A percentile compares a stretch with the other conserved stretches of the same genome.
Conservation (phyloP, 2,329 filamentous ascomycete genomes). For the Tolypocladium pustulatum region DNA sequence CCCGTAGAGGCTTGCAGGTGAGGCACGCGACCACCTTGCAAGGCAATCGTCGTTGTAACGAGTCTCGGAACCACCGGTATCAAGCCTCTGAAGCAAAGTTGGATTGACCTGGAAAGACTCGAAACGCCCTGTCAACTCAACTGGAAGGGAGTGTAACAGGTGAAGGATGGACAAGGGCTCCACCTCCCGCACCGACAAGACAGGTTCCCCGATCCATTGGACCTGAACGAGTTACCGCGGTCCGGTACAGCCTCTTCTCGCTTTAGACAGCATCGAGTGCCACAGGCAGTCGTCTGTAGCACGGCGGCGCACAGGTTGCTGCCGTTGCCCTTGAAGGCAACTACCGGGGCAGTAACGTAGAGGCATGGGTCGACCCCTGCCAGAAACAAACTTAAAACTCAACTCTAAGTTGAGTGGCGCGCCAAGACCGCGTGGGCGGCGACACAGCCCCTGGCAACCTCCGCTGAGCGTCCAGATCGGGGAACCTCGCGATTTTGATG, state of each 20-base stretch:
- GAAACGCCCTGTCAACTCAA: no score
- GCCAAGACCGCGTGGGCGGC: neutral
- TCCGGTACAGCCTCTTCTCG: neutral
- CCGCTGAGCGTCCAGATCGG: neutral
- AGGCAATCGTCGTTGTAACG: neutral
- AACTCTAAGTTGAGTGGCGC: neutral
- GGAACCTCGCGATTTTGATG: neutral
- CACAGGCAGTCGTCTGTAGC: neutral
- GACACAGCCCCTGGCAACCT: neutral
- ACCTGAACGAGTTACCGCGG: neutral
- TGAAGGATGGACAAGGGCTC: neutral
- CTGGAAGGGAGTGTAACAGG: no score
- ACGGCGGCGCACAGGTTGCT: neutral
- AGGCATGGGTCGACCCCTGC: neutral
- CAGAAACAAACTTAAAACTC: neutral
- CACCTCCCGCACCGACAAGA: neutral
- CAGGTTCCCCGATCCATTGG: neutral
- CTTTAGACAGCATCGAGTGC: neutral
- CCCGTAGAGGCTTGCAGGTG: neutral
- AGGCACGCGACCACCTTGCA: neutral
- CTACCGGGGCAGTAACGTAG: no score
- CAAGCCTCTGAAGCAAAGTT: neutral
- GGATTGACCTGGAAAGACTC: no score
- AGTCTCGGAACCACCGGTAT: neutral
- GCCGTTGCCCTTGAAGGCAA: neutral